Conservation (phyloP, 208 protist genomes). For the Naegleria gruberi region DNA sequence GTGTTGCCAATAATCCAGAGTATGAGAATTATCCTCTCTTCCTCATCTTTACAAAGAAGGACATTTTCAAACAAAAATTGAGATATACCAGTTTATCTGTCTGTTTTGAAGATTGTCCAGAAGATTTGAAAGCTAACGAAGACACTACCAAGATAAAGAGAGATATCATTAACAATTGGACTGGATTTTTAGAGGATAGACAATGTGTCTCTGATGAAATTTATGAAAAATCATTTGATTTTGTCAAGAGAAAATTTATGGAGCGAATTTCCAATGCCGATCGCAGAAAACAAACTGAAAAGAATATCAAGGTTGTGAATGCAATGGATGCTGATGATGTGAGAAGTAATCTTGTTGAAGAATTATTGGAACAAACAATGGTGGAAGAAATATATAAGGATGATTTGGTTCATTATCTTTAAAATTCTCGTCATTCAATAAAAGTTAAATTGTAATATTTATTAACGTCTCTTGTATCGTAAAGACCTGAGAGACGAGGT, state of each 20-base stretch:
- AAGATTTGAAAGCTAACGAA: not conserved
- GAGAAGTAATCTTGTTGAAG: not conserved
- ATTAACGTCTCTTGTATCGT: no score
- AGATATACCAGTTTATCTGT: conserved; percentile 39
- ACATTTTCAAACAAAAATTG: conserved; percentile 66
- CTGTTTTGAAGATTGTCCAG: conserved; percentile 52
- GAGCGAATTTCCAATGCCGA: not conserved
- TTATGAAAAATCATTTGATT: not conserved
- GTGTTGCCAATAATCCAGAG: conserved; percentile 37
- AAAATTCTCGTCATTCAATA: no score
- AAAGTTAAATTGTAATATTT: no score
- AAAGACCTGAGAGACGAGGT: no score
- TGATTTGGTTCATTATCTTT: not conserved
- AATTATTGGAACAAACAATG: not conserved
- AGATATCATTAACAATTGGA: not conserved
- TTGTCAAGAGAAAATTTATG: not conserved
- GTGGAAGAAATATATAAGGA: not conserved
- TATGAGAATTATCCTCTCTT: conserved; percentile 59
- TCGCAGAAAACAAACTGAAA: not conserved
- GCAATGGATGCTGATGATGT: not conserved
- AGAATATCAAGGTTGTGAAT: not conserved
- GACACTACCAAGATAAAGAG: not conserved
- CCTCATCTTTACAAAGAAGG: conserved; percentile 71
- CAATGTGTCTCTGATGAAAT: not conserved
- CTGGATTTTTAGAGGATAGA: not conserved